These are phyloP conservation scores for Phytophthora brassicae DNA, from an alignment of 352 stramenopile species.

Conservation along the genomic window DNA sequence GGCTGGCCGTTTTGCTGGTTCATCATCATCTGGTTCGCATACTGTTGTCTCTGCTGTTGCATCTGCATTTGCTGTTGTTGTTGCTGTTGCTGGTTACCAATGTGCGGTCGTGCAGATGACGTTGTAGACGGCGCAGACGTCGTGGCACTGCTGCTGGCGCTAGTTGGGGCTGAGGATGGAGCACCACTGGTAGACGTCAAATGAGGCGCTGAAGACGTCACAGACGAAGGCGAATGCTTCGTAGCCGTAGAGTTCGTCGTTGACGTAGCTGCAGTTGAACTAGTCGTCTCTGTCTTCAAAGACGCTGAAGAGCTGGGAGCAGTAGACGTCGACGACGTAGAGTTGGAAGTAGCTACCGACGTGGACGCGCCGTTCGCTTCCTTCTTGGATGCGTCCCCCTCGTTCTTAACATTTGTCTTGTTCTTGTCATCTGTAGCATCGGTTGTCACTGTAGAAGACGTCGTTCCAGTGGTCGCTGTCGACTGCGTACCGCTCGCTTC, in stretches of 20 bases:
- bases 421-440: slow-evolving; percentile 25
- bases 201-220: slow-evolving; percentile 8
- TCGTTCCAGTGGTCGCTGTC: background rate
- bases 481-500: slow-evolving; percentile 21
- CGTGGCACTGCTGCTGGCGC: slow-evolving; percentile 18
- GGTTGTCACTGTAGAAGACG: slow-evolving; percentile 22
- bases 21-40: slow-evolving; percentile 79
- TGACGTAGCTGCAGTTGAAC: slow-evolving; percentile 15
- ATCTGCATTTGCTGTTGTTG: slow-evolving; percentile 43
- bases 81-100: slow-evolving; percentile 50
- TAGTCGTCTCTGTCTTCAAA: slow-evolving; percentile 22
- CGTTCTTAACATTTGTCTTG: slow-evolving; percentile 41
- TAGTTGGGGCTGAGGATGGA: slow-evolving; percentile 13
- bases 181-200: slow-evolving; percentile 6
- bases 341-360: slow-evolving; percentile 7
- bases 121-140: slow-evolving; percentile 41
- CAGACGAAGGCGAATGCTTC: slow-evolving; percentile 13
- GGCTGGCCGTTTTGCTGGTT: slow-evolving; percentile 48
- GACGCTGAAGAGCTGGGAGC: slow-evolving; percentile 12
- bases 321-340: slow-evolving; percentile 16
- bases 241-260: slow-evolving; percentile 7
- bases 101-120: slow-evolving; percentile 71
- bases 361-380: slow-evolving; percentile 13
- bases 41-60: slow-evolving; percentile 58
- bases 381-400: slow-evolving; percentile 30